Evolutionary conservation across 2,329 filamentous ascomycete genomes (phyloP), one percentile per base, ranked within the genome.

Genomic region (Diaporthe australafricana): DNA sequence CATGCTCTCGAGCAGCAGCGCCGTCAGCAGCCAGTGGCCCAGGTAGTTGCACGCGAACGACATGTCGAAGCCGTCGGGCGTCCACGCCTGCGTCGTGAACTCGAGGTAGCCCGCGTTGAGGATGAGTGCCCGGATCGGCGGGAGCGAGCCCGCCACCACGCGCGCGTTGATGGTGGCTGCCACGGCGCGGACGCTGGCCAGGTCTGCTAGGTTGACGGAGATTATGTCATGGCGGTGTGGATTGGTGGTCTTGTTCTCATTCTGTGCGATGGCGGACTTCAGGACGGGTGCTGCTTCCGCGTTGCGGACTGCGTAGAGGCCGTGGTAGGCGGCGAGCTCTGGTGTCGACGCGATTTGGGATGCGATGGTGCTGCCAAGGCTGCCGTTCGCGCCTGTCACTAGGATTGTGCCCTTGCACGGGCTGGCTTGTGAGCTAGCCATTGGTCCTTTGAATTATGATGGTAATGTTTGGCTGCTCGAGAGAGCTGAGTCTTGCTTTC

Each of bases 301-400:
- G 42, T 79, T 80, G 47, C 82, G 79, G 22, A 83, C 82, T 1
- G 80, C 77, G 70, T 83, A 84, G 2, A 84, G 60, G 9, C 81
- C 80, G 5, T 78, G 77, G 70, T 83, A 80, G 5, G 76, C 75
- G 4, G 81, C 79, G 14, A 83, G 71, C 5, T 80, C 74, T 0
- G 78, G 74, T 16, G 71, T 76, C 20, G 73, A 71, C 45, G 81
- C 48, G 38, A 84, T 78, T 9, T 78, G 74, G 5, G 72, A 56
- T 12, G 81, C 78, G 9, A 82, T 81, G 27, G 78, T 77, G 14
- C 79, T 80, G 9, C 82, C 82, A 35, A 84, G 78, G 25, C 81
- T 80, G 52, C 82, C 83, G 69, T 84, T 84, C 45, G 81, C 75
- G 8, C 82, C 83, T 5, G 83, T 84, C 12, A 83, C 72, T 2